Percentiles rank a stretch among this genome's conserved stretches.
These are phyloP conservation scores for Straminergon stramineum DNA, from an alignment of 225 moss, liverwort and hornwort genomes.

Conservation along the genomic window DNA sequence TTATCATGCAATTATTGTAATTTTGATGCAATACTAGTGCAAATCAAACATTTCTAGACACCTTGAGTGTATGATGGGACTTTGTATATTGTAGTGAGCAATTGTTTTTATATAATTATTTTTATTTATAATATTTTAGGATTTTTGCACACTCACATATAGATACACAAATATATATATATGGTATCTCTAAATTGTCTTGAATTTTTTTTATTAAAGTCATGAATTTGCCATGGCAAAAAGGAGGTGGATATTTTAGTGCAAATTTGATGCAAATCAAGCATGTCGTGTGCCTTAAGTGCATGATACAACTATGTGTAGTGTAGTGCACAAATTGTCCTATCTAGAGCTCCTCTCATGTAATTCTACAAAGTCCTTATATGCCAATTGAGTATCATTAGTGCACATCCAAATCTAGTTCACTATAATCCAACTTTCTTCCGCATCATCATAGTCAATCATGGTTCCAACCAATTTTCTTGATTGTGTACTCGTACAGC, in stretches of 20 bases:
- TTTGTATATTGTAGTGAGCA: not conserved
- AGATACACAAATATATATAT: not conserved
- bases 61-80: not conserved
- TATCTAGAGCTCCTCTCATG: not conserved
- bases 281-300: too few species aligned
- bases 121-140: not conserved
- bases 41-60: not conserved
- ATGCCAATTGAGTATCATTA: not conserved
- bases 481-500: not conserved
- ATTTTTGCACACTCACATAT: not conserved
- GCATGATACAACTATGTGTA: too few species aligned
- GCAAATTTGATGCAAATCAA: not conserved
- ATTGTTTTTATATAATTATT: not conserved
- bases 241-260: not conserved
- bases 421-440: not conserved
- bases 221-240: not conserved
- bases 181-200: not conserved
- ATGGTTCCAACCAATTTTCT: slow-evolving; percentile 10
- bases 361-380: not conserved
- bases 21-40: not conserved
- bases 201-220: not conserved
- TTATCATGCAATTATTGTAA: not conserved
- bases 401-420: not conserved
- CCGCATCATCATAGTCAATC: not conserved
- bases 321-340: not conserved